phyloP scores from a whole-genome alignment of 148 eudicot species.

The Vaccinium myrtillus region DNA sequence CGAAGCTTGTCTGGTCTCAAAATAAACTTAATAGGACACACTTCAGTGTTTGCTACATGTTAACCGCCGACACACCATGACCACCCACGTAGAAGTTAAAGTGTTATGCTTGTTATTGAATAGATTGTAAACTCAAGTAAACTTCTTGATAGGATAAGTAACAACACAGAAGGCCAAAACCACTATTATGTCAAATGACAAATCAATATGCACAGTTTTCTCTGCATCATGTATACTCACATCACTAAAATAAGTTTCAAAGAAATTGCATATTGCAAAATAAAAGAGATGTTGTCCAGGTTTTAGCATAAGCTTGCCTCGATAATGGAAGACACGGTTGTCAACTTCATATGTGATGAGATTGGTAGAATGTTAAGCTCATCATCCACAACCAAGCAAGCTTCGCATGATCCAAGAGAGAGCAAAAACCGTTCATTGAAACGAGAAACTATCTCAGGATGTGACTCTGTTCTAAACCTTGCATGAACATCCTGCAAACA shows the following conservation, averaged over 20 bases:
- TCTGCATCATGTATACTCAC: background rate
- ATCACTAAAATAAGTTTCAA: background rate
- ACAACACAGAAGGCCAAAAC: background rate
- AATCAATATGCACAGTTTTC: background rate
- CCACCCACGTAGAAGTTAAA: background rate
- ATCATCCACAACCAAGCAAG: slow-evolving; percentile 88
- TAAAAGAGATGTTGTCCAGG: background rate
- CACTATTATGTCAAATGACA: background rate
- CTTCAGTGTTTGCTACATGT: background rate
- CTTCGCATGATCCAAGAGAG: slow-evolving; percentile 76
- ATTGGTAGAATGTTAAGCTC: slow-evolving; percentile 83
- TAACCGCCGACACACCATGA: background rate
- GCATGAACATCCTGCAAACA: slow-evolving; percentile 83
- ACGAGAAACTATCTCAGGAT: slow-evolving; percentile 60
- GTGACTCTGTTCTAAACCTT: slow-evolving; percentile 89
- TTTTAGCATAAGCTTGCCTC: slow-evolving; percentile 48
- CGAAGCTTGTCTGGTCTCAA: background rate
- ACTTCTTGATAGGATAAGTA: background rate
- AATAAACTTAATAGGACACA: background rate
- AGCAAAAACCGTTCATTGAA: slow-evolving; percentile 90
- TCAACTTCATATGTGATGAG: slow-evolving; percentile 77
- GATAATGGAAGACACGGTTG: slow-evolving; percentile 40
- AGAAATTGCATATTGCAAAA: background rate
- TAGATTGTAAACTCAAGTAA: background rate
- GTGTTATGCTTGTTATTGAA: background rate